Evolutionary conservation across 2,329 filamentous ascomycete species (phyloP), one percentile per base, ranked within the genome.

Genomic region (Metarhizium brunneum): DNA sequence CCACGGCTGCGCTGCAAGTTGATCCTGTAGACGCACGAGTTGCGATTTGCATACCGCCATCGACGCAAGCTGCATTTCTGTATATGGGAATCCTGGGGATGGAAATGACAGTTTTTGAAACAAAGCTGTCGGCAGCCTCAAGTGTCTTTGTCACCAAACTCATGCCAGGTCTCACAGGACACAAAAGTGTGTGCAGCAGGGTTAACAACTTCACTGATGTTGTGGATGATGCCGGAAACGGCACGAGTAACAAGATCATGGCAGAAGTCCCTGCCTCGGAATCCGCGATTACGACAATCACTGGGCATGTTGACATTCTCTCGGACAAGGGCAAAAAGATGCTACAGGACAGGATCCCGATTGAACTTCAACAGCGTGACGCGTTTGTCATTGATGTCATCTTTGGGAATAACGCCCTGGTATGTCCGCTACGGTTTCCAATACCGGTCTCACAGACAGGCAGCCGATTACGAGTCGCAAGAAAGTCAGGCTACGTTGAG

Each of bases 401-500:
- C 11, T 71, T 78, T 55, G 71, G 65, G 3, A 57, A 69, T 2
- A 53, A 62, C 2, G 52, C 59, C 10, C 59, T 71, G 2, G 55
- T 71, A 1, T 68, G 65, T 7, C 62, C 69, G 2, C 48, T 77
- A 2, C 64, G 60, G 2, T 80, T 75, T 53, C 73, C 74, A 0
- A 54, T 68, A 0, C 75, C 76, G 0, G 63, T 79, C 10, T 62
- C 63, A 14, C 66, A 67, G 14, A 64, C 67, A 4, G 64, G 62
- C 8, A 67, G 65, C 59, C 72, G 64, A 56, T 73, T 67, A 2
- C 71, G 73, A 13, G 66, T 79, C 29, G 75, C 73, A 40, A 71
- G 76, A 36, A 74, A 65, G 25, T 74, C 75, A 2, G 64, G 64
- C 10, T 78, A 76, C 57, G 60, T 79, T 35, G 76, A 79, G 57